Percentiles rank a stretch among this genome's conserved stretches.
These are phyloP conservation scores for Saccharomycodes ludwigii DNA, from an alignment of 805 yeast genomes.

Conservation along the genomic window DNA sequence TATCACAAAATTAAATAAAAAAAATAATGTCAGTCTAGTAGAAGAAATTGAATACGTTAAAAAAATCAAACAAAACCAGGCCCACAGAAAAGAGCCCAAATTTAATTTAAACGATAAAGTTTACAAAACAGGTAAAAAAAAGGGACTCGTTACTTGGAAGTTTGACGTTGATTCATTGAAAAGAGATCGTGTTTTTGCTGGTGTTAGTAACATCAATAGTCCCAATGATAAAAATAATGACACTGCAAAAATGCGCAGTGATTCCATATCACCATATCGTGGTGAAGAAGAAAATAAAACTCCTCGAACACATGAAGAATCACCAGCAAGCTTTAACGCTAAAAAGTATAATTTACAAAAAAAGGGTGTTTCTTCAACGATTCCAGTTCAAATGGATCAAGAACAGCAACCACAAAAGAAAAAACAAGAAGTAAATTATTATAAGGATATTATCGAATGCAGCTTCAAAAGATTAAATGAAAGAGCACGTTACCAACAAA, in stretches of 20 bases:
- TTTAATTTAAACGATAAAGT: conserved; percentile 22
- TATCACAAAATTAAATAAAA: conserved; percentile 27
- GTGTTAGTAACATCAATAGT: no score
- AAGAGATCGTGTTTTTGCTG: no score
- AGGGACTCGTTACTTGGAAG: conserved; percentile 4
- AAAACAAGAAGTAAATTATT: conserved; percentile 22
- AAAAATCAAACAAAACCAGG: conserved; percentile 15
- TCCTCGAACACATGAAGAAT: no score
- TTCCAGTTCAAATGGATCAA: no score
- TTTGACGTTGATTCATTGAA: no score
- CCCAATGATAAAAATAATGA: no score
- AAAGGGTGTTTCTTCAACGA: no score
- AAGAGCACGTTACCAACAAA: conserved; percentile 40
- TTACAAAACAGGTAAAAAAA: conserved; percentile 12
- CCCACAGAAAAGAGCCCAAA: conserved; percentile 25
- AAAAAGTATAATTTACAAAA: no score
- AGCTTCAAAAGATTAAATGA: conserved; percentile 35
- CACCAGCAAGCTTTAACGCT: no score
- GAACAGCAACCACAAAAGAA: conserved; percentile 9
- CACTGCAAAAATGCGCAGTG: no score
- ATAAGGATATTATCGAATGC: conserved; percentile 30
- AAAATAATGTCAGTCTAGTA: conserved; percentile 24
- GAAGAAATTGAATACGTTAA: conserved; percentile 28
- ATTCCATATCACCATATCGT: no score
- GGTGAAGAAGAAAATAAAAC: no score